phyloP scores from a whole-genome alignment of 2,329 filamentous ascomycete species.

The Fusarium vanettenii region DNA sequence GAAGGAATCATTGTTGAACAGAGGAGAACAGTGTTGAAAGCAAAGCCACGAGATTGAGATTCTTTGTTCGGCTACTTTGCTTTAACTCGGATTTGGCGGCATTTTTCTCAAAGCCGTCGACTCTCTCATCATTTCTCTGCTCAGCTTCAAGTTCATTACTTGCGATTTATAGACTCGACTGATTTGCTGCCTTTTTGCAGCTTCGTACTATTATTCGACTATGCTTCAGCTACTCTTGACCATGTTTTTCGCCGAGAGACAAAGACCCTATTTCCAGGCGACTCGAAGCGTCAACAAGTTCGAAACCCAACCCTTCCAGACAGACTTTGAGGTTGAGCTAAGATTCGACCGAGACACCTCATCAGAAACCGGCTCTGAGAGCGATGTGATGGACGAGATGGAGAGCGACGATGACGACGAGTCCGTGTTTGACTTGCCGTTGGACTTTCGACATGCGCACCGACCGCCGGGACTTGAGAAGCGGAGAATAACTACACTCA shows the following conservation, averaged over 20 bases:
- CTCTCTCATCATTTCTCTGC: neutral
- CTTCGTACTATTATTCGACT: neutral
- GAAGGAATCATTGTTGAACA: neutral
- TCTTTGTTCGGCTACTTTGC: neutral
- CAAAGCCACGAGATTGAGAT: neutral
- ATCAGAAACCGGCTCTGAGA: neutral
- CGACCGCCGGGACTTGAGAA: neutral
- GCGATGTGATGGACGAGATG: neutral
- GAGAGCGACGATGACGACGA: neutral
- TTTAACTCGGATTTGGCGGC: neutral
- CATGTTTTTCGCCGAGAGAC: neutral
- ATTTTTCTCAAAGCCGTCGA: neutral
- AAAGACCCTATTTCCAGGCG: neutral
- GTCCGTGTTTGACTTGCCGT: neutral
- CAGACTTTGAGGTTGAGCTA: neutral
- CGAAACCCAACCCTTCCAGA: neutral
- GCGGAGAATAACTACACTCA: neutral
- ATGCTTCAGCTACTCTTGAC: neutral
- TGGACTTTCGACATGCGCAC: neutral
- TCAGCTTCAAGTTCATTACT: neutral
- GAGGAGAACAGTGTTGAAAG: neutral
- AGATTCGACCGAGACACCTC: neutral
- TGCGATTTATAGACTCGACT: neutral
- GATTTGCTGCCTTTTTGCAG: neutral
- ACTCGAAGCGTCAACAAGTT: neutral